phyloP scores from a whole-genome alignment of 768 basidiomycete species.

The Gautieria morchelliformis region DNA sequence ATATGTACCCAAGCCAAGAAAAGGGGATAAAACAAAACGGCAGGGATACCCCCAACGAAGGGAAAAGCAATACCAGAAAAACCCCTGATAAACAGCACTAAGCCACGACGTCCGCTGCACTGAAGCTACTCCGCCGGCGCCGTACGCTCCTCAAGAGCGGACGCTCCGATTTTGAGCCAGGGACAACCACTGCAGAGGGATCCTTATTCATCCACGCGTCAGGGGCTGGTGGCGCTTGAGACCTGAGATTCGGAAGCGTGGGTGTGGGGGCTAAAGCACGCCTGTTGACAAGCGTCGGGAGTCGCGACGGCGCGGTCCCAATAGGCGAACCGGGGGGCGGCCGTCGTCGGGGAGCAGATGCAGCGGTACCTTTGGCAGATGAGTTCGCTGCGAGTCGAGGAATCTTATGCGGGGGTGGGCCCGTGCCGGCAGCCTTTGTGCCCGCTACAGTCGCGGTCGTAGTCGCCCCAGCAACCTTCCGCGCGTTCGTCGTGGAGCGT shows the following conservation, averaged over 20 bases:
- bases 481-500: constrained; percentile 51
- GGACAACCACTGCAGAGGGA: constrained; percentile 57
- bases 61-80: not conserved
- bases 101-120: constrained; percentile 76
- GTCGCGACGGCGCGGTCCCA: constrained; percentile 62
- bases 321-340: constrained; percentile 36
- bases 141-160: constrained; percentile 67
- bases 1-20: constrained; percentile 1
- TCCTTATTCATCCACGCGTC: constrained; percentile 69
- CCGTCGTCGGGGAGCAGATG: constrained; percentile 21
- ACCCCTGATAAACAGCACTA: constrained; percentile 22
- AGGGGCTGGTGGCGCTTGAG: constrained; percentile 19
- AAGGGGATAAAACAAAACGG: not conserved
- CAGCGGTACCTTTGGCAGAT: constrained; percentile 42
- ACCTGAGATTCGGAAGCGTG: constrained; percentile 1
- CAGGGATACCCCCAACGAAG: not conserved
- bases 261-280: constrained; percentile 22
- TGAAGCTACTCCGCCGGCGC: constrained; percentile 79
- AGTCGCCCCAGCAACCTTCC: constrained; percentile 8
- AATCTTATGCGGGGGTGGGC: constrained; percentile 29
- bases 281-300: constrained; percentile 63
- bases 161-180: constrained; percentile 61
- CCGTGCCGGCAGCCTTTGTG: constrained; percentile 17
- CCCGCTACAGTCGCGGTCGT: constrained; percentile 8
- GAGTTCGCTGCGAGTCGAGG: constrained; percentile 30